Conservation (phyloP, 306 rosid species). For the Delonix regia region DNA sequence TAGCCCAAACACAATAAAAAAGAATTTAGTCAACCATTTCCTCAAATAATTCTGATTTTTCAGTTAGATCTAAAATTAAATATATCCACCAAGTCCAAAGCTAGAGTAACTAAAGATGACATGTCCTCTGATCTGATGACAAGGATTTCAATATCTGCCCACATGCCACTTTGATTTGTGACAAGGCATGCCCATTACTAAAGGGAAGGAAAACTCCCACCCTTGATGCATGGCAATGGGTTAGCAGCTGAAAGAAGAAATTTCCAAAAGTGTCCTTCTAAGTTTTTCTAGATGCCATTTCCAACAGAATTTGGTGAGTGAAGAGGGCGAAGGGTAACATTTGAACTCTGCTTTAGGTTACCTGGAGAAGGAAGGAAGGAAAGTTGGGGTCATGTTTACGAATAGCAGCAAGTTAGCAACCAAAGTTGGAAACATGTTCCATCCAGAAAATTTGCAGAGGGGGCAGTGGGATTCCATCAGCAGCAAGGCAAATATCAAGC, state of each 20-base stretch:
- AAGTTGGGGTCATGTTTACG: background rate
- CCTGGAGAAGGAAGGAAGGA: background rate
- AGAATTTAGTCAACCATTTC: background rate
- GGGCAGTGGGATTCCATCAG: background rate
- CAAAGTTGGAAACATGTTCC: no score
- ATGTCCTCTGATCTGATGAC: background rate
- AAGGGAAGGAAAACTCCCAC: background rate
- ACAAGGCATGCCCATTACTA: background rate
- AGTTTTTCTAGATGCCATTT: background rate
- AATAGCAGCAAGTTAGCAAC: no score
- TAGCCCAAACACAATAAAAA: background rate
- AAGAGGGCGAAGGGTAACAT: no score
- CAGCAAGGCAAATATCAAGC: background rate
- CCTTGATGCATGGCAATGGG: background rate
- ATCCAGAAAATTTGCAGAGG: background rate
- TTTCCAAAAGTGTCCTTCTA: background rate
- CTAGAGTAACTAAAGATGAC: background rate
- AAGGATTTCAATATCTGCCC: background rate
- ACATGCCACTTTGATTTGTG: background rate
- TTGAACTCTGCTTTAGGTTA: background rate
- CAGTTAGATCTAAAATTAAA: background rate
- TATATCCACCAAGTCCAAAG: background rate
- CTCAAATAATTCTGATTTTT: background rate
- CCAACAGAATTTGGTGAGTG: background rate
- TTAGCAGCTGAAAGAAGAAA: background rate